Evolutionary conservation across 1,284 basidiomycete species (phyloP).

Genomic region (Puccinia brachypodii): DNA sequence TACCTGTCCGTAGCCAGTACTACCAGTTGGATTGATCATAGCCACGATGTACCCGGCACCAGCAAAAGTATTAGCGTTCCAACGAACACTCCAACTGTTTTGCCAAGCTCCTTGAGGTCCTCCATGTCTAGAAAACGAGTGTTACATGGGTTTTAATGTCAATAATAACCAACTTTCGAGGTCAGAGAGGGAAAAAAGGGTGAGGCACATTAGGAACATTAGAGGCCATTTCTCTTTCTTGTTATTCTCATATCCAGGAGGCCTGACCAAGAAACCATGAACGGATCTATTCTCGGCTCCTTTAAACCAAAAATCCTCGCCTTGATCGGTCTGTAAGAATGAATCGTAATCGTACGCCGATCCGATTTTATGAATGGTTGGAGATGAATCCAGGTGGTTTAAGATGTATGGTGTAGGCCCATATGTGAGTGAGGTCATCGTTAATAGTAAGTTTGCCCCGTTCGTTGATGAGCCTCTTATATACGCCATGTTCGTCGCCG

Average conservation of each 20-base stretch:
- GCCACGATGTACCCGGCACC: conserved; percentile 52
- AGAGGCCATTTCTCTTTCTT: conserved; percentile 42
- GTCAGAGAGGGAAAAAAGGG: not conserved
- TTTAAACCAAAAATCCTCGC: conserved; percentile 33
- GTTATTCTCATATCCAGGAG: conserved; percentile 22
- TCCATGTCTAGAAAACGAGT: conserved; percentile 51
- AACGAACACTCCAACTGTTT: conserved; percentile 53
- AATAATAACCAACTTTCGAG: not conserved
- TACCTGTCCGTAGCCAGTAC: conserved; percentile 53
- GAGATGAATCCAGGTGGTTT: not conserved
- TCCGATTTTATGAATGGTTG: not conserved
- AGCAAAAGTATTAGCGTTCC: conserved; percentile 53
- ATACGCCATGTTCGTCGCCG: not conserved
- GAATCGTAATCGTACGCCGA: not conserved
- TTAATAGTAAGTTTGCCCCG: conserved; percentile 24
- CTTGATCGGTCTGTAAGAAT: conserved; percentile 1
- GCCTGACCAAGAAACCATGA: conserved; percentile 33
- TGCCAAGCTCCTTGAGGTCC: conserved; percentile 54
- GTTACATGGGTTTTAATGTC: not conserved
- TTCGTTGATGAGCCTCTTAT: not conserved
- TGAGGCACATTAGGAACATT: conserved; percentile 31
- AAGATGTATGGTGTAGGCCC: not conserved
- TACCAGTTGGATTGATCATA: conserved; percentile 53
- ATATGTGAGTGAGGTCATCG: conserved; percentile 8
- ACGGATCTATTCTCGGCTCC: conserved; percentile 24